Percentiles rank a stretch among this genome's conserved stretches.
Conservation (phyloP, 129 eudicot species). For the Calendula officinalis region DNA sequence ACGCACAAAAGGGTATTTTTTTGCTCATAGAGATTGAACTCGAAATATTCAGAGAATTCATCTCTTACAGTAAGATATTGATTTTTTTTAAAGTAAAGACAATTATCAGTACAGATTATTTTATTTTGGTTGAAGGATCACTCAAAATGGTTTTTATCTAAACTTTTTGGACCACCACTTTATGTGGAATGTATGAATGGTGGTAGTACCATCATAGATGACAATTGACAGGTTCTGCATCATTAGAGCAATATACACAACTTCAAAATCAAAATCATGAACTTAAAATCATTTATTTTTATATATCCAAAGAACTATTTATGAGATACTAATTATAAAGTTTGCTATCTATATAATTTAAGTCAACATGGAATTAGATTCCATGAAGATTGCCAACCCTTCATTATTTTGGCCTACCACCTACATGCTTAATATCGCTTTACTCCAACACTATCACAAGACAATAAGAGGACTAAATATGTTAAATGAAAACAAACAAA, state of each 20-base stretch:
- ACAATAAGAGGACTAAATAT: slow-evolving; percentile 17
- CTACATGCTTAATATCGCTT: slow-evolving; percentile 18
- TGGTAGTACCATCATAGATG: slow-evolving; percentile 20
- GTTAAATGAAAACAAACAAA: not conserved
- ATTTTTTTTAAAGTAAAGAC: not conserved
- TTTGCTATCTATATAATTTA: not conserved
- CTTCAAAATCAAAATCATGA: slow-evolving; percentile 7
- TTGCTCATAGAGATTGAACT: no score
- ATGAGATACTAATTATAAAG: not conserved
- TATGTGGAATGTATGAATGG: slow-evolving; percentile 18
- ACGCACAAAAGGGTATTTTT: no score
- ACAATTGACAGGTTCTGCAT: not conserved
- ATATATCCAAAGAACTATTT: not conserved
- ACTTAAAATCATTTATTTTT: not conserved
- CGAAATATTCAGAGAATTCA: no score
- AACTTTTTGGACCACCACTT: slow-evolving; percentile 34
- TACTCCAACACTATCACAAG: slow-evolving; percentile 28
- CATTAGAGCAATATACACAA: not conserved
- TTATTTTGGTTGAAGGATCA: slow-evolving; percentile 4
- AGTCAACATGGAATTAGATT: slow-evolving; percentile 31
- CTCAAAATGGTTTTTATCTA: not conserved
- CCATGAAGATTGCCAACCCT: slow-evolving; percentile 22
- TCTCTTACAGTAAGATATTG: no score
- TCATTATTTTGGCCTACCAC: slow-evolving; percentile 12
- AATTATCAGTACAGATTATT: not conserved